phyloP scores from a whole-genome alignment of 805 yeast genomes.

The Metschnikowia santaceciliae region DNA sequence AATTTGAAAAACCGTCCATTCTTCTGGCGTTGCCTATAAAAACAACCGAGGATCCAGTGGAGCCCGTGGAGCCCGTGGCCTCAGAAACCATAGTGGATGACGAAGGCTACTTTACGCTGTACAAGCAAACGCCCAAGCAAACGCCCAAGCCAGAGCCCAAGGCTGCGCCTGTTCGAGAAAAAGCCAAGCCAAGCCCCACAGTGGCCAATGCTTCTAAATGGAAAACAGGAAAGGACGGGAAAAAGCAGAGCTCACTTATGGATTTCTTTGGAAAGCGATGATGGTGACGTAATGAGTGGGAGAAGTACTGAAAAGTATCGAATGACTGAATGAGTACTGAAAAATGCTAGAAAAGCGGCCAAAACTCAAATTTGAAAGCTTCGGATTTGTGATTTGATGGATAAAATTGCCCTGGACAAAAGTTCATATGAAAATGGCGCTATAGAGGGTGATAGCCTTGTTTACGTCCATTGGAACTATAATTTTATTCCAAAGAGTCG shows the following conservation, averaged over 20 bases:
- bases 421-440: too few relatives aligned
- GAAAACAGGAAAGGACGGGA: constrained; percentile 16
- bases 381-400: too few relatives aligned
- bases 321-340: not conserved
- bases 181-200: not conserved
- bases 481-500: too few relatives aligned
- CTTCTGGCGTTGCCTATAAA: not conserved
- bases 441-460: too few relatives aligned
- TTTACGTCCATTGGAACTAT: too few relatives aligned
- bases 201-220: not conserved
- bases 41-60: not conserved
- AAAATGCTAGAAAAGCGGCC: too few relatives aligned
- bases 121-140: constrained; percentile 15
- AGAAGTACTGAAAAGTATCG: too few relatives aligned
- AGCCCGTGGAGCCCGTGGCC: not conserved
- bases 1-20: not conserved
- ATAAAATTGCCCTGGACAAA: too few relatives aligned
- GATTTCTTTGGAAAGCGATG: constrained; percentile 44
- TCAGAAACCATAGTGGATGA: constrained; percentile 34
- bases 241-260: constrained; percentile 44
- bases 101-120: constrained; percentile 49
- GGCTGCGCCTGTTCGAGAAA: not conserved
- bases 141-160: constrained; percentile 6
- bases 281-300: not conserved
- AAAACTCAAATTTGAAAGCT: too few relatives aligned